Percentiles rank a stretch among this genome's conserved stretches.
phyloP scores from a whole-genome alignment of 1,139 yeast genomes.

The Blastobotrys ciferrii region DNA sequence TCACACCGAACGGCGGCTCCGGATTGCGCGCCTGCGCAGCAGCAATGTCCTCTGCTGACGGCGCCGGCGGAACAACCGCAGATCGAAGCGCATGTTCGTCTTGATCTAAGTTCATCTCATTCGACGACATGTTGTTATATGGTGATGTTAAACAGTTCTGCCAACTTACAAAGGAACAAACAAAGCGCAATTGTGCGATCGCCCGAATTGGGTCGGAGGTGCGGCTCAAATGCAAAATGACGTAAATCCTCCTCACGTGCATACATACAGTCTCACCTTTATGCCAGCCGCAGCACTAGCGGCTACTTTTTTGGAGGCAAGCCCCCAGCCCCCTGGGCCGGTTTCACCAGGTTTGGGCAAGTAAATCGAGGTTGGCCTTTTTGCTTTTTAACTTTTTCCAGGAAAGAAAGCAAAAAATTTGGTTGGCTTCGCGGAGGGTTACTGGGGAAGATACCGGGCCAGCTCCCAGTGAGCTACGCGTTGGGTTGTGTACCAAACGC shows the following conservation, averaged over 20 bases:
- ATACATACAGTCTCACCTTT: neutral
- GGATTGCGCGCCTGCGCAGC: slow-evolving; percentile 38
- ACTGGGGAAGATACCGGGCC: too few species aligned
- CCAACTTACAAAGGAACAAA: neutral
- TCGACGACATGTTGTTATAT: too few species aligned
- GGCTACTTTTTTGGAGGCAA: too few species aligned
- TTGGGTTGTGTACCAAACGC: too few species aligned
- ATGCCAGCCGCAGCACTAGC: neutral
- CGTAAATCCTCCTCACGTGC: neutral
- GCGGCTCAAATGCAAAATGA: neutral
- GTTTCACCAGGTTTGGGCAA: too few species aligned
- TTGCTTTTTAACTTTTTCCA: too few species aligned
- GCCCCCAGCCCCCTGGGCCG: too few species aligned
- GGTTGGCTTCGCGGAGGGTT: too few species aligned
- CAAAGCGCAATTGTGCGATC: neutral
- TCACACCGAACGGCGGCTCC: slow-evolving; percentile 37
- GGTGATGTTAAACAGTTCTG: neutral
- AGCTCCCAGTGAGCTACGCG: too few species aligned
- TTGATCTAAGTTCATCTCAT: neutral
- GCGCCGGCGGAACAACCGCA: slow-evolving; percentile 43
- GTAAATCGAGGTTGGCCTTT: too few species aligned
- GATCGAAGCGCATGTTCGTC: neutral
- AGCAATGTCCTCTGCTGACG: slow-evolving; percentile 40
- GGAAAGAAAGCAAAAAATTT: too few species aligned
- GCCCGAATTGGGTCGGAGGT: neutral